Conservation (phyloP, 2,329 filamentous ascomycete genomes). For the Ceratocystis cacaofunesta region DNA sequence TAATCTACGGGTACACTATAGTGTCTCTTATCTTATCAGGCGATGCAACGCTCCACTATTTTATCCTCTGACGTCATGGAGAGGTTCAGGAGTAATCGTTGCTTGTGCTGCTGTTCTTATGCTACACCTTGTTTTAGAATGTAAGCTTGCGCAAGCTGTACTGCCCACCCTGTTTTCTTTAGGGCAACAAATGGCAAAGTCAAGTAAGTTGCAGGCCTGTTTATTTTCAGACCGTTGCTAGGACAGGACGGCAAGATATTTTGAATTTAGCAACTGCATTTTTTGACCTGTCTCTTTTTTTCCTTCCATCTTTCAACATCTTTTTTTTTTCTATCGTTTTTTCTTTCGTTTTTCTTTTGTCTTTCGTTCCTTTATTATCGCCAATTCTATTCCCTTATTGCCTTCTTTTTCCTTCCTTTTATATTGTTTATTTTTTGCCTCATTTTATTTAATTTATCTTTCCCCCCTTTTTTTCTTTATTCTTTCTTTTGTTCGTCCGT, state of each 20-base stretch:
- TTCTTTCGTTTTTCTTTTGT: neutral
- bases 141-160: neutral
- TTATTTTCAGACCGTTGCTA: neutral
- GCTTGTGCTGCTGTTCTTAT: neutral
- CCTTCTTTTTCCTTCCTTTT: constrained; percentile 8
- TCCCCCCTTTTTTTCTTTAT: neutral
- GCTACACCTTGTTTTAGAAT: neutral
- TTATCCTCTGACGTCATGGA: neutral
- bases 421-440: constrained; percentile 13
- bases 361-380: constrained; percentile 8
- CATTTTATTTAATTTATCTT: constrained; percentile 11
- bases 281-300: constrained; percentile 1
- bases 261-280: neutral
- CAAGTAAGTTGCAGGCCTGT: neutral
- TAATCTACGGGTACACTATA: neutral
- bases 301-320: constrained; percentile 18
- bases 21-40: neutral
- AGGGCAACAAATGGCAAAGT: neutral
- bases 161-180: neutral
- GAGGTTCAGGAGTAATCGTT: too few species aligned
- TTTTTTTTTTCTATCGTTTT: constrained; percentile 9
- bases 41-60: neutral
- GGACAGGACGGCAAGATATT: neutral
- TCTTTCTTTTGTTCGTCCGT: neutral
- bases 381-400: neutral